Evolutionary conservation across 2,329 filamentous ascomycete species (phyloP).

Genomic region (Xylaria polymorpha): DNA sequence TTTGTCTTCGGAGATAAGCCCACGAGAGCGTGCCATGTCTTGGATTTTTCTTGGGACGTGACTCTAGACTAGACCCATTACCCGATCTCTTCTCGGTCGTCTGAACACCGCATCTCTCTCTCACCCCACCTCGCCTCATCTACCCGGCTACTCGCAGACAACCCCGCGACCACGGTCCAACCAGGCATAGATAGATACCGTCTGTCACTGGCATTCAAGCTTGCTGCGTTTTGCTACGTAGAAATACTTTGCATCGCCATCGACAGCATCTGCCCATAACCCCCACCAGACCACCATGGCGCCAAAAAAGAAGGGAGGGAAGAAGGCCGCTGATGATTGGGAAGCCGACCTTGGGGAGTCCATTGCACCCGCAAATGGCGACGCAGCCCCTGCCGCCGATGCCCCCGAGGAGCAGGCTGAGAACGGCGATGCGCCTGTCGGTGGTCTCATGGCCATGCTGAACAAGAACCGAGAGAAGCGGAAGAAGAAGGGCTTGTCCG

Average conservation of each 20-base stretch:
- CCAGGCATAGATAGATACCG: neutral
- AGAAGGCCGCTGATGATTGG: conserved; percentile 92
- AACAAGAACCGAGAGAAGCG: conserved; percentile 86
- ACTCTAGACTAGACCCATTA: conserved; percentile 25
- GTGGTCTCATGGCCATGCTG: conserved; percentile 82
- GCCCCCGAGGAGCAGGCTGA: conserved; percentile 62
- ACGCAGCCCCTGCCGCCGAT: conserved; percentile 53
- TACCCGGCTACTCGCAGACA: conserved; percentile 6
- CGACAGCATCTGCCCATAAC: conserved; percentile 4
- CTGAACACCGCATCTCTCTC: conserved; percentile 20
- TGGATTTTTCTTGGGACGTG: conserved; percentile 28
- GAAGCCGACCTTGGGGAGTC: conserved; percentile 90
- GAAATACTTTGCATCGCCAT: neutral
- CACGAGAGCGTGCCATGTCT: conserved; percentile 31
- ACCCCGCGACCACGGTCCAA: neutral
- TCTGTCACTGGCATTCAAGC: neutral
- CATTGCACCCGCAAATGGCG: conserved; percentile 67
- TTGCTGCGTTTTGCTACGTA: conserved; percentile 11
- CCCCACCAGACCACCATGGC: conserved; percentile 69
- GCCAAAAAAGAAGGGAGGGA: conserved; percentile 91
- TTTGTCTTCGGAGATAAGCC: conserved; percentile 28
- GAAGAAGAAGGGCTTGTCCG: conserved; percentile 84
- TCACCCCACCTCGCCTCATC: conserved; percentile 27
- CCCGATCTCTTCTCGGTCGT: conserved; percentile 16
- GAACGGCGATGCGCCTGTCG: conserved; percentile 67